Evolutionary conservation across 2,329 filamentous ascomycete species (phyloP).

Genomic region (Fusarium lateritium): DNA sequence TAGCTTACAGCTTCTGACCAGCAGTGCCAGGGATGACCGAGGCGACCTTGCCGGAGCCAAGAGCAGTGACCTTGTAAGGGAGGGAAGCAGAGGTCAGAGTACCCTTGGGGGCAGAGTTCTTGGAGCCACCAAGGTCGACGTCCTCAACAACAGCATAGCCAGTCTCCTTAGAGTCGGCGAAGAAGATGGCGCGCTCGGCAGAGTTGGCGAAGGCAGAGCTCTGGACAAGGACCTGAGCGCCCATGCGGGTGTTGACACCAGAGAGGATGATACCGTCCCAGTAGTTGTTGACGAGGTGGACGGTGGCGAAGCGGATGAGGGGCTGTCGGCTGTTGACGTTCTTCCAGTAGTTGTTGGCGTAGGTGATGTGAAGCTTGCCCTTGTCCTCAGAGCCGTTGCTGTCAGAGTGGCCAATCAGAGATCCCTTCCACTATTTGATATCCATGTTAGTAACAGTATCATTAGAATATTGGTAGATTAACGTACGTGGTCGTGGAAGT

Average conservation of each 20-base stretch:
- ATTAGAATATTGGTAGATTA: no score
- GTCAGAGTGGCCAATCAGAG: slow-evolving; percentile 72
- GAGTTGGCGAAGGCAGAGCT: slow-evolving; percentile 65
- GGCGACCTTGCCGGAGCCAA: slow-evolving; percentile 64
- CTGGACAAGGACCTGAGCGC: slow-evolving; percentile 70
- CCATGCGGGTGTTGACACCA: slow-evolving; percentile 70
- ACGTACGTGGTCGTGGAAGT: slow-evolving; percentile 52
- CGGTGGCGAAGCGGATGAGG: slow-evolving; percentile 76
- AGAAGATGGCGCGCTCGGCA: slow-evolving; percentile 55
- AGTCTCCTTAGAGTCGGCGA: slow-evolving; percentile 57
- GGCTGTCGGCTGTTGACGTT: slow-evolving; percentile 76
- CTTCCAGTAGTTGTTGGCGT: slow-evolving; percentile 75
- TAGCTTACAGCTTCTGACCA: slow-evolving; percentile 53
- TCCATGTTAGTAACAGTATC: background rate
- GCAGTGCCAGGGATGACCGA: slow-evolving; percentile 57
- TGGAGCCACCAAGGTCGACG: slow-evolving; percentile 58
- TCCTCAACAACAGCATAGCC: slow-evolving; percentile 62
- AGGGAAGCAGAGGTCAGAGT: slow-evolving; percentile 69
- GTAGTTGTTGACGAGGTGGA: slow-evolving; percentile 70
- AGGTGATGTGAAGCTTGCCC: slow-evolving; percentile 74
- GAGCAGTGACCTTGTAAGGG: slow-evolving; percentile 60
- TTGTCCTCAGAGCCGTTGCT: slow-evolving; percentile 69
- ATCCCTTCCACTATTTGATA: slow-evolving; percentile 64
- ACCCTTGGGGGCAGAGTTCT: slow-evolving; percentile 60
- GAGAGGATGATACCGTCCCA: slow-evolving; percentile 59